A percentile compares a stretch with the other conserved stretches of the same genome.
Conservation (phyloP, 1,284 basidiomycete species). For the Ustilago curta region DNA sequence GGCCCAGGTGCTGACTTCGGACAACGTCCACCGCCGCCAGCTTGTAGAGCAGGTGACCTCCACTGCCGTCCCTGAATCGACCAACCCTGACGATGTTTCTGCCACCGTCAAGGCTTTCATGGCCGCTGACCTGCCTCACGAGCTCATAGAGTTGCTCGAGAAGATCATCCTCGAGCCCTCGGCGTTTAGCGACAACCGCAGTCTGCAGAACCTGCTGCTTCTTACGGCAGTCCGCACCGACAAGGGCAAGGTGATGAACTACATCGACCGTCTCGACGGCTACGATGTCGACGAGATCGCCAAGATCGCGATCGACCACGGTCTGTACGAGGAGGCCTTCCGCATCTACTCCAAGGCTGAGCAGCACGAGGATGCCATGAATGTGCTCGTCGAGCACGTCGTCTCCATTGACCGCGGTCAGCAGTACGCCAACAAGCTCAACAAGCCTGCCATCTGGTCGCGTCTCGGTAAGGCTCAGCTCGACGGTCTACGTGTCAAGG, state of each 20-base stretch:
- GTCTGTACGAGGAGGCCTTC: conserved; percentile 95
- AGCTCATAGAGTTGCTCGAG: conserved; percentile 96
- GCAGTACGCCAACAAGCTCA: conserved; percentile 96
- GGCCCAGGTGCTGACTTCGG: conserved; percentile 90
- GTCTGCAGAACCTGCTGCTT: conserved; percentile 81
- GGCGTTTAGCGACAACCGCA: conserved; percentile 91
- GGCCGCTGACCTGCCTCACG: conserved; percentile 94
- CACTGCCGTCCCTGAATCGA: conserved; percentile 95
- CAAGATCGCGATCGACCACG: conserved; percentile 95
- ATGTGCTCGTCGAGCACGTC: conserved; percentile 96
- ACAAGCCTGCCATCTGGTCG: conserved; percentile 96
- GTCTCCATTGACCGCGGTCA: conserved; percentile 96
- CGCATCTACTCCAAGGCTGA: conserved; percentile 67
- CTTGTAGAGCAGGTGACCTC: conserved; percentile 87
- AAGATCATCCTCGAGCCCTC: conserved; percentile 98
- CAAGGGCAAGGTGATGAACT: conserved; percentile 97
- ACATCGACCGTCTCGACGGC: conserved; percentile 96
- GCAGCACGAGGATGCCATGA: conserved; percentile 80
- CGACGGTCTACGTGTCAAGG: conserved; percentile 97
- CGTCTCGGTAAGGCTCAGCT: conserved; percentile 98
- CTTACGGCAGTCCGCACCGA: conserved; percentile 97
- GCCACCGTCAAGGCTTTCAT: conserved; percentile 99
- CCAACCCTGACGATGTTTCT: conserved; percentile 98
- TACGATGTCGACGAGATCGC: conserved; percentile 96
- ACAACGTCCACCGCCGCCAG: conserved; percentile 91